Base-by-base conservation (phyloP, 2,329 filamentous ascomycete genomes). In the Colletotrichum sp. region DNA sequence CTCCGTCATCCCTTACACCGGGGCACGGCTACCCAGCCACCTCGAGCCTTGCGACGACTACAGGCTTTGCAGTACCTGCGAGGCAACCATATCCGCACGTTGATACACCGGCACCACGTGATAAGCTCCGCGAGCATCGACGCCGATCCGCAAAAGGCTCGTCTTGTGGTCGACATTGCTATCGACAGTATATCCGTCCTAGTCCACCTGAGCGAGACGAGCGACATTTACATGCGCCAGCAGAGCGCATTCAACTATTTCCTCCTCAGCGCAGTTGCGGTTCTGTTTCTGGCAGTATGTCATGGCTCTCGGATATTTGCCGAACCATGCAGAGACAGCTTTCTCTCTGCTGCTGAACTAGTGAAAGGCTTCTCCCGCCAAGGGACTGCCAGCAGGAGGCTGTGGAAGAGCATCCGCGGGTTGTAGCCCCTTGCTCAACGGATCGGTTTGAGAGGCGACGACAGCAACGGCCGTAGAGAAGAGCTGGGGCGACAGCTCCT, bases 61-160 rank as follows among this genome's bases (percentile, higher is more conserved):
- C 85, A 86, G 1, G 84, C 87, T 0, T 75, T 88, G 2, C 78
- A 87, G 1, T 86, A 87, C 34, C 81, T 88, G 0, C 85, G 87
- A 5, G 87, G 84, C 0, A 89, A 89, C 66, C 84, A 88, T 64
- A 81, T 85, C 0, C 84, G 86, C 5, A 87, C 86, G 5, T 78
- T 88, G 2, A 86, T 88, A 1, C 85, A 88, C 61, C 81, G 87
- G 0, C 84, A 87, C n/a, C 82, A 87, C n/a, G 79, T 88, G 1
- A 81, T 88, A 58, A 85, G 82, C 3, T 78, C 81, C 0, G 79
- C 82, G 7, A 82, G 83, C 13, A 87, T 88, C 22, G 78, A 81
- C 1, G 77, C 83, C 0, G 82, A 86, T 12, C 76, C 81, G 1
- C 76, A 81, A 0, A 84, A 81, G 8, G 86, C 86, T 0, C 83